Conservation (phyloP, 352 stramenopile species). For the Paralagenidium karlingii region DNA sequence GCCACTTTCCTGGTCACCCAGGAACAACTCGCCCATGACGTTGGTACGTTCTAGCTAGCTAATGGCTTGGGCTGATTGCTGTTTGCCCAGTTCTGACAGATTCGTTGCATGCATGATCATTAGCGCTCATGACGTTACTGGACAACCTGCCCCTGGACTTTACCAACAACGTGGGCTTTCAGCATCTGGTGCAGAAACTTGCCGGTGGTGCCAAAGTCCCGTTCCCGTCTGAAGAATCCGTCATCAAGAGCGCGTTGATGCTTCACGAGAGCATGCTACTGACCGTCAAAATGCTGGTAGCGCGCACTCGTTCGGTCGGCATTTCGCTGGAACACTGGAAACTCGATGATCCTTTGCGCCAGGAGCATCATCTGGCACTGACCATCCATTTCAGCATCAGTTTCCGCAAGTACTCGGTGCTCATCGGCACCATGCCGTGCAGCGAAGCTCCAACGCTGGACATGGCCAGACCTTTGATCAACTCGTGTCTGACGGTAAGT, state of each 20-base stretch:
- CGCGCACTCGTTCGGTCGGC: constrained; percentile 22
- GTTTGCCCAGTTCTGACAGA: not conserved
- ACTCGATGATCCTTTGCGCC: constrained; percentile 17
- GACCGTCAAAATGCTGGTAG: constrained; percentile 52
- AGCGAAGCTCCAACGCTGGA: constrained; percentile 23
- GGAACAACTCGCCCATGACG: constrained; percentile 59
- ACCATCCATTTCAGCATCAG: constrained; percentile 71
- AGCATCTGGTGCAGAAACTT: constrained; percentile 54
- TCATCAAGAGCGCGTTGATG: constrained; percentile 49
- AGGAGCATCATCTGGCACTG: constrained; percentile 43
- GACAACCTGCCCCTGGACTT: constrained; percentile 65
- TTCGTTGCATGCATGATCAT: not conserved
- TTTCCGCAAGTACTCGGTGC: constrained; percentile 52
- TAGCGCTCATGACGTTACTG: constrained; percentile 50
- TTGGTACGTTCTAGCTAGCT: constrained; percentile 13
- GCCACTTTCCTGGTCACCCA: constrained; percentile 17
- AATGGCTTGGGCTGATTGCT: not conserved
- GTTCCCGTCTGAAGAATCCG: constrained; percentile 34
- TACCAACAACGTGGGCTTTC: constrained; percentile 37
- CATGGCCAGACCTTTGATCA: no score
- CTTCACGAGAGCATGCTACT: constrained; percentile 59
- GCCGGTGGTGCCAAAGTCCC: constrained; percentile 52
- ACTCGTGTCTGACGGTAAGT: no score
- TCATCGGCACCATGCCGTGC: constrained; percentile 32
- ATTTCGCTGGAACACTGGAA: constrained; percentile 62